A percentile compares a stretch with the other conserved stretches of the same genome.
Conservation (phyloP, 176 grass and related monocot species). For the Ensete glaucum region DNA sequence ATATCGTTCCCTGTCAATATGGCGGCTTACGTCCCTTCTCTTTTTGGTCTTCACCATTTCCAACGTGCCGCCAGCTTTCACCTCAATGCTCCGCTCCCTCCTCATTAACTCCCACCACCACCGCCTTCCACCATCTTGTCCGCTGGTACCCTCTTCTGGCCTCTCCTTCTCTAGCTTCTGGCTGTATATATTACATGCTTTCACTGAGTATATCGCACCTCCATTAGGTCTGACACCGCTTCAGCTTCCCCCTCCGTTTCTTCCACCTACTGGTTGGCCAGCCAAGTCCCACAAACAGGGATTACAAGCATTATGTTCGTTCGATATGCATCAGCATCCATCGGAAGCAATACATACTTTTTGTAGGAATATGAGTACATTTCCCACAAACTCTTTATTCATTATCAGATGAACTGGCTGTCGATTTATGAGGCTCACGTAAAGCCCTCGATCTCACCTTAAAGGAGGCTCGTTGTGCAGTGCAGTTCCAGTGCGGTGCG, state of each 20-base stretch:
- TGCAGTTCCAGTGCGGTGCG: too few species aligned
- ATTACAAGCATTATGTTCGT: too few species aligned
- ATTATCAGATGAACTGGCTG: background rate
- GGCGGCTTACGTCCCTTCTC: background rate
- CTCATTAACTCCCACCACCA: background rate
- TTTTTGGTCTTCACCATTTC: background rate
- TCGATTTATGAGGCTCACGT: background rate
- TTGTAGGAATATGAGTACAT: too few species aligned
- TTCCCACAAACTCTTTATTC: too few species aligned
- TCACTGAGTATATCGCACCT: too few species aligned
- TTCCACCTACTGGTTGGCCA: too few species aligned
- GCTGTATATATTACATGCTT: too few species aligned
- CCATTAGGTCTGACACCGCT: too few species aligned
- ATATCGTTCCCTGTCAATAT: background rate
- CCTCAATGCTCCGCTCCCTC: background rate
- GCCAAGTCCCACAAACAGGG: too few species aligned
- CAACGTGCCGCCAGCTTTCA: background rate
- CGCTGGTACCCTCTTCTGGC: background rate
- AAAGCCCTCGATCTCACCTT: background rate
- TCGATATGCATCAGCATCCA: too few species aligned
- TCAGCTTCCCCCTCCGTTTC: too few species aligned
- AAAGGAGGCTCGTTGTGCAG: background rate
- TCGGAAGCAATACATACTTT: too few species aligned
- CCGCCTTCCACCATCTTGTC: background rate
- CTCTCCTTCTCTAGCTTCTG: background rate